Conservation (phyloP, 495 filamentous ascomycete genomes). For the Penicillium macrosclerotiorum region DNA sequence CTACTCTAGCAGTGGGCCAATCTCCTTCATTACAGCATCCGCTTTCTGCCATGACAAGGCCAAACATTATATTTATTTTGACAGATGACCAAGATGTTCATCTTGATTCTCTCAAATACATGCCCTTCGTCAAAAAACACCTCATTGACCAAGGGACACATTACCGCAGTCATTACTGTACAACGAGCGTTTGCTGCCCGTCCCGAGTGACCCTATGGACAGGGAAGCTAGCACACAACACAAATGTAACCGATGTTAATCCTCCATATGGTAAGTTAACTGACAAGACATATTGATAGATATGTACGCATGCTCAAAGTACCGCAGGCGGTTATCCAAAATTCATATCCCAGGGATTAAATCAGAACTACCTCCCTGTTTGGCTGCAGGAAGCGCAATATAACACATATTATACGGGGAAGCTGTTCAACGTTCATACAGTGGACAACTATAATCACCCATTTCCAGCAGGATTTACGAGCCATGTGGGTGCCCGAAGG, state of each 20-base stretch:
- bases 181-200: constrained; percentile 57
- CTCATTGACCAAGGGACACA: constrained; percentile 17
- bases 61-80: too few relatives aligned
- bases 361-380: constrained; percentile 62
- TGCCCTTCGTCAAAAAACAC: too few relatives aligned
- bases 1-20: too few relatives aligned
- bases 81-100: too few relatives aligned
- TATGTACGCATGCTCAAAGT: too few relatives aligned
- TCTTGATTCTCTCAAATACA: too few relatives aligned
- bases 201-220: constrained; percentile 53
- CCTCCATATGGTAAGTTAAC: constrained; percentile 31
- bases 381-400: constrained; percentile 69
- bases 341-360: constrained; percentile 57
- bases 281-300: too few relatives aligned
- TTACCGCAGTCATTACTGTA: constrained; percentile 51
- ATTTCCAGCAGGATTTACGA: constrained; percentile 50
- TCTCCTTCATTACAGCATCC: too few relatives aligned
- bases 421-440: constrained; percentile 63
- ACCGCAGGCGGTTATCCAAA: constrained; percentile 72
- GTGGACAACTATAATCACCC: constrained; percentile 57
- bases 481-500: too few relatives aligned
- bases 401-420: constrained; percentile 68
- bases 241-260: background rate
- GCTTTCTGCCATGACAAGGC: too few relatives aligned
- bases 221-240: constrained; percentile 10